Conservation (phyloP, 495 filamentous ascomycete species). For the Cladorrhinum samala region DNA sequence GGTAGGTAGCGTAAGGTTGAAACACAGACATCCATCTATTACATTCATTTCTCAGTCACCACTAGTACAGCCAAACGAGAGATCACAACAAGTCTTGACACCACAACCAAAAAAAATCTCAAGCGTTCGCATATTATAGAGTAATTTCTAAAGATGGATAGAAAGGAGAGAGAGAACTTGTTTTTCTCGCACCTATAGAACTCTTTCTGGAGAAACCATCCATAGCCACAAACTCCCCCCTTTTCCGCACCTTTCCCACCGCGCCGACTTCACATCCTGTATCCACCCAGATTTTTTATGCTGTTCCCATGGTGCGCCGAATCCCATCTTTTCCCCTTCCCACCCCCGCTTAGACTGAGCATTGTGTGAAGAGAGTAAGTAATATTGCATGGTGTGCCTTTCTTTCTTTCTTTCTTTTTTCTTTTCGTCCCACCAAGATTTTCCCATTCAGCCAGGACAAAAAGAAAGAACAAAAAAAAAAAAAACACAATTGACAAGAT, state of each 20-base stretch:
- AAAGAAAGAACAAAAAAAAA: too few species aligned
- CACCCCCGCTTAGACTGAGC: neutral
- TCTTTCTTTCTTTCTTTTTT: too few species aligned
- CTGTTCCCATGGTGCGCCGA: neutral
- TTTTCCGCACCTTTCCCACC: neutral
- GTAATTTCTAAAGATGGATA: neutral
- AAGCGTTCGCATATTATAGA: neutral
- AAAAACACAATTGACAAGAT: neutral
- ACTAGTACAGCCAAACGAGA: neutral
- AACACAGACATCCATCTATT: too few species aligned
- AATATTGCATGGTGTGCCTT: neutral
- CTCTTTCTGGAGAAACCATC: neutral
- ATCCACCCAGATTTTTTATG: neutral
- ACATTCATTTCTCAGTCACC: neutral
- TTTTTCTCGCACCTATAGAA: neutral
- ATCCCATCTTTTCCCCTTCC: neutral
- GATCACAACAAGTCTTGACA: neutral
- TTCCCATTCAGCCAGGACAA: too few species aligned
- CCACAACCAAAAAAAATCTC: neutral
- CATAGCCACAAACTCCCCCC: neutral
- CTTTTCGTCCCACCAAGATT: too few species aligned
- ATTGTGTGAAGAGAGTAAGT: neutral
- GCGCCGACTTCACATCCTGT: neutral
- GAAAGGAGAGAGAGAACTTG: neutral
- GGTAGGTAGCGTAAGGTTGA: too few species aligned